Conservation (phyloP, 106 monocot species). For the Apostasia ramifera region DNA sequence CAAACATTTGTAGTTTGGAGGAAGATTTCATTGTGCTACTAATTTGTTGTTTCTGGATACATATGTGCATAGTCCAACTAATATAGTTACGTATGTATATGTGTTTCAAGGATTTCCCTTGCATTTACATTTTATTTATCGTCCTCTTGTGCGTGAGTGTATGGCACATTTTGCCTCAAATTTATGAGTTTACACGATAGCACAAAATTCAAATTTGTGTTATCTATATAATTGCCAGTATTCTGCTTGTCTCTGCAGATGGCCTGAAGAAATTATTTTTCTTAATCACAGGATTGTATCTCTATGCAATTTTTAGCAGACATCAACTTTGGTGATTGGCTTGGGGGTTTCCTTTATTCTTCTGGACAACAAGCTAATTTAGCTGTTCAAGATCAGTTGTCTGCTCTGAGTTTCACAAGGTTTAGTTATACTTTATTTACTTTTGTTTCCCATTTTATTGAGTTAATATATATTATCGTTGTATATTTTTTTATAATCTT, state of each 20-base stretch:
- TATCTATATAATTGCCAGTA: not conserved
- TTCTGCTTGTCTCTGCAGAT: not conserved
- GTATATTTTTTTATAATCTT: not conserved
- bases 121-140: no score
- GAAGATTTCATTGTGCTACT: no score
- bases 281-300: not conserved
- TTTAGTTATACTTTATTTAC: constrained; percentile 13
- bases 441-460: not conserved
- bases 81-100: no score
- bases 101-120: no score
- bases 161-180: no score
- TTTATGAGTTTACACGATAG: no score
- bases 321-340: constrained; percentile 57
- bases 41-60: no score
- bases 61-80: no score
- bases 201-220: not conserved
- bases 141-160: no score
- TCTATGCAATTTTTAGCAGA: constrained; percentile 46
- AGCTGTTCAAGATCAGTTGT: constrained; percentile 91
- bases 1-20: no score
- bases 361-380: constrained; percentile 88
- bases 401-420: constrained; percentile 89
- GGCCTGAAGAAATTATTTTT: not conserved
- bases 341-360: constrained; percentile 74
- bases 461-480: not conserved